Evolutionary conservation across 2,329 filamentous ascomycete species (phyloP), one percentile per base, ranked within the genome.

Genomic region (Calonectria pseudoturangicola): DNA sequence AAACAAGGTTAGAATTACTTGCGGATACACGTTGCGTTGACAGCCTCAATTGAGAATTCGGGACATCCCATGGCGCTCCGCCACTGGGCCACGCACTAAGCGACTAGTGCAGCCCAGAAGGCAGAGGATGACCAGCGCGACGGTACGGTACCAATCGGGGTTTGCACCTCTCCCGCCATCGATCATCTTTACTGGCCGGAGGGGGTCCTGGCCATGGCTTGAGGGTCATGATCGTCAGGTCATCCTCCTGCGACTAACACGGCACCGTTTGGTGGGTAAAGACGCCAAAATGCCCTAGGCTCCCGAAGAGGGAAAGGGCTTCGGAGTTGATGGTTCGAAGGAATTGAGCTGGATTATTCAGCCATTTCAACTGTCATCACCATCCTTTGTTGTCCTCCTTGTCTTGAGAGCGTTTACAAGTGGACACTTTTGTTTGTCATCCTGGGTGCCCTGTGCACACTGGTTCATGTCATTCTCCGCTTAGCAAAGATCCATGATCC

Each of bases 401-500:
- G 5, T 25, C 18, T 6, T 30, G n/a, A 16, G 2, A 1, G n/a
- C 30, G 21, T 21, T 25, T 15, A 12, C 30, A 56, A 18, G 43
- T 21, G 63, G 28, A 45, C 21, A 16, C 21, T 41, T 70, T 68
- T 60, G 28, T 58, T 48, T 50, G 56, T n/a, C 50, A 21, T 39
- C 68, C 39, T 41, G 18, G 56, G 48, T 70, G 41, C 54, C 30
- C 41, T 43, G 30, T 63, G 60, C 63, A 39, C 56, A 48, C 60
- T 39, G n/a, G 68, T 70, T 70, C 68, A 65, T 65, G 60, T 70
- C 48, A 51, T 51, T 33, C 56, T 65, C 58, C 47, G 66, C 48
- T 21, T 28, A 25, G 33, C 47, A 64, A 64, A 39, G 41, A 67
- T 48, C 50, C 50, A 68, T 60, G 66, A 68, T 48, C 66, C 66